phyloP scores from a whole-genome alignment of 371 early-diverging fungal genomes.

The Mortierella sp. region DNA sequence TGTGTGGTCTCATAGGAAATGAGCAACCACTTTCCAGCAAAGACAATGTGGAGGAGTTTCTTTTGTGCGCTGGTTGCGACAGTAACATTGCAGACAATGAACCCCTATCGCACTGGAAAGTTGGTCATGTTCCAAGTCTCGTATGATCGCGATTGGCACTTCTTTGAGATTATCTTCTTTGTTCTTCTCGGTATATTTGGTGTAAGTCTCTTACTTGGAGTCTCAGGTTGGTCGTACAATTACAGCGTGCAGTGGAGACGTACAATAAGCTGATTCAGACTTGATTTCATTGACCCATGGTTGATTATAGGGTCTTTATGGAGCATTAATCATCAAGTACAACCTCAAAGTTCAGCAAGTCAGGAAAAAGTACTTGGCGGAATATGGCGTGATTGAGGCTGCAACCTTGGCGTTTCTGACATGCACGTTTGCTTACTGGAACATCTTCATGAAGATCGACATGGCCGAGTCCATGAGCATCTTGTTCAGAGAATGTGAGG shows the following conservation, averaged over 20 bases:
- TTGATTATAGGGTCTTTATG: constrained; percentile 82
- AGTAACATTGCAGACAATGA: constrained; percentile 79
- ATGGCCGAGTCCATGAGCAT: constrained; percentile 81
- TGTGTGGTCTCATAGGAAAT: constrained; percentile 71
- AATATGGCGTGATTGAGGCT: constrained; percentile 77
- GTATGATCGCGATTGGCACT: constrained; percentile 87
- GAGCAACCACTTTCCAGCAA: constrained; percentile 90
- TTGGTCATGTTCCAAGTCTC: constrained; percentile 91
- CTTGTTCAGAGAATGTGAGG: constrained; percentile 86
- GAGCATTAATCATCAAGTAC: constrained; percentile 80
- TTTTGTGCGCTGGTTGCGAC: constrained; percentile 92
- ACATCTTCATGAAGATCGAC: constrained; percentile 78
- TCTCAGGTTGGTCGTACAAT: too few species aligned
- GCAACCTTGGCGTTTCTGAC: constrained; percentile 77
- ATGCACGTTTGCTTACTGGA: constrained; percentile 77
- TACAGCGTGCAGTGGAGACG: too few species aligned
- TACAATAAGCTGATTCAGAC: too few species aligned
- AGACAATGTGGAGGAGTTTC: constrained; percentile 92
- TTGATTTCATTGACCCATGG: too few species aligned
- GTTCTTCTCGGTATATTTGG: constrained; percentile 85
- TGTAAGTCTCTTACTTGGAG: too few species aligned
- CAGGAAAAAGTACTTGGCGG: constrained; percentile 64
- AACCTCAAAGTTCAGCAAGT: constrained; percentile 75
- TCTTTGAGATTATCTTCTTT: constrained; percentile 89
- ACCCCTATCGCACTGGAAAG: constrained; percentile 92